Evolutionary conservation across 108 stramenopile genomes (phyloP).

Genomic region (Epithemia pelagica): DNA sequence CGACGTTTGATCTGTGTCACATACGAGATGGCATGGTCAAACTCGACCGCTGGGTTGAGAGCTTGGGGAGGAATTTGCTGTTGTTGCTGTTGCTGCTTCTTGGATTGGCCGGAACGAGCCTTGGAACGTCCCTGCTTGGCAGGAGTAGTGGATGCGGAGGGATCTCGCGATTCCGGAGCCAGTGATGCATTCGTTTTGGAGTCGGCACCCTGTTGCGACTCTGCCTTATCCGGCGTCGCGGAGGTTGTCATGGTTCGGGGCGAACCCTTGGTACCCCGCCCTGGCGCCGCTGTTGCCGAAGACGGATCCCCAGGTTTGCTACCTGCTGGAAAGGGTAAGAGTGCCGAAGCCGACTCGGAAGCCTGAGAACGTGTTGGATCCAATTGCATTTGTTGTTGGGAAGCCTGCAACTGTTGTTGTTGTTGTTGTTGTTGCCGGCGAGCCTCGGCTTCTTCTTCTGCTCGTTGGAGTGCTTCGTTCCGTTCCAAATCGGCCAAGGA

Average conservation of each 20-base stretch:
- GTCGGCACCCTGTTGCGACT: neutral
- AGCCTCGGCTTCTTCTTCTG: conserved; percentile 11
- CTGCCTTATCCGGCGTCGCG: neutral
- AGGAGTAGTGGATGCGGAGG: neutral
- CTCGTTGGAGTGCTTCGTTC: conserved; percentile 15
- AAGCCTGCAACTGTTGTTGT: conserved; percentile 20
- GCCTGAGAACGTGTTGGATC: conserved; percentile 1
- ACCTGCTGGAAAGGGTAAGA: neutral
- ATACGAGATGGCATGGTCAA: conserved; percentile 91
- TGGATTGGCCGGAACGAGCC: neutral
- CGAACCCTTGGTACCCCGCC: too few relatives aligned
- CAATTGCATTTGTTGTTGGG: conserved; percentile 1
- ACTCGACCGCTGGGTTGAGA: conserved; percentile 63
- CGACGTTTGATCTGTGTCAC: conserved; percentile 90
- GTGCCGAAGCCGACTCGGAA: neutral
- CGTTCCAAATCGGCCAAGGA: conserved; percentile 71
- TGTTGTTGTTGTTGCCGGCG: conserved; percentile 12
- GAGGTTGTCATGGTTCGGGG: neutral
- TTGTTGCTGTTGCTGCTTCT: conserved; percentile 10
- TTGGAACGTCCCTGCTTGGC: neutral
- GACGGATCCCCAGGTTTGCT: neutral
- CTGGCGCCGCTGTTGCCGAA: neutral
- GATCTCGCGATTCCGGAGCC: neutral
- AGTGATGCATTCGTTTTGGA: neutral
- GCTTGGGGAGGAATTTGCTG: conserved; percentile 11